Percentiles rank a stretch among this genome's conserved stretches.
Conservation (phyloP, 768 basidiomycete genomes). For the Russula compacta region DNA sequence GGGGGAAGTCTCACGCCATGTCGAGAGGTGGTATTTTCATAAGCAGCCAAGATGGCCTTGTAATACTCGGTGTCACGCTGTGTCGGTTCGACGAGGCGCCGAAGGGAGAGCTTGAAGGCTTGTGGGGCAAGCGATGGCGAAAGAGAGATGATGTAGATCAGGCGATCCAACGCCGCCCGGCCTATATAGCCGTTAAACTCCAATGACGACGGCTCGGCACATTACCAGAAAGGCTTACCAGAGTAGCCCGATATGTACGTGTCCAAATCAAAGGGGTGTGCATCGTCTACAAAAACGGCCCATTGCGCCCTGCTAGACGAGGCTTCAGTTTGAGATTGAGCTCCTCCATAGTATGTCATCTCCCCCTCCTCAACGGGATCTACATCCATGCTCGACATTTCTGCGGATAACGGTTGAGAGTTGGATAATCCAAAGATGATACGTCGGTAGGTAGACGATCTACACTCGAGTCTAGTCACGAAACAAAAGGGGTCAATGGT, state of each 20-base stretch:
- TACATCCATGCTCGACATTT: conserved; percentile 19
- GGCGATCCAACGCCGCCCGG: conserved; percentile 65
- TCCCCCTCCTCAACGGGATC: conserved; percentile 15
- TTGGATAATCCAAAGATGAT: not conserved
- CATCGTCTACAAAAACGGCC: conserved; percentile 46
- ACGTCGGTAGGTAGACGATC: not conserved
- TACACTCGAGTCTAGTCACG: not conserved
- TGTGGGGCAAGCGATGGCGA: conserved; percentile 66
- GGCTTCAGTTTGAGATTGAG: conserved; percentile 3
- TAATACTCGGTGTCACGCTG: conserved; percentile 62
- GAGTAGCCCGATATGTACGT: conserved; percentile 67
- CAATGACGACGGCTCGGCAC: not conserved
- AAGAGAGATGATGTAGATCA: conserved; percentile 53
- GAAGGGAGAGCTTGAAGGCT: conserved; percentile 58
- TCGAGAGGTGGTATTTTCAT: conserved; percentile 37
- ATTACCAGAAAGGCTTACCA: conserved; percentile 36
- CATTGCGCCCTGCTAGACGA: conserved; percentile 3
- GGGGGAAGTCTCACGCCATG: conserved; percentile 36
- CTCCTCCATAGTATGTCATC: not conserved
- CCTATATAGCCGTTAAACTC: conserved; percentile 34
- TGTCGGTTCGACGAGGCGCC: conserved; percentile 42
- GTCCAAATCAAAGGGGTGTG: conserved; percentile 84
- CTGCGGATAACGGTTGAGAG: not conserved
- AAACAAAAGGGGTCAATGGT: not conserved
- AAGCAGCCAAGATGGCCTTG: conserved; percentile 41